Evolutionary conservation across 208 protist species (phyloP).

Genomic region (Acanthamoeba triangularis): DNA sequence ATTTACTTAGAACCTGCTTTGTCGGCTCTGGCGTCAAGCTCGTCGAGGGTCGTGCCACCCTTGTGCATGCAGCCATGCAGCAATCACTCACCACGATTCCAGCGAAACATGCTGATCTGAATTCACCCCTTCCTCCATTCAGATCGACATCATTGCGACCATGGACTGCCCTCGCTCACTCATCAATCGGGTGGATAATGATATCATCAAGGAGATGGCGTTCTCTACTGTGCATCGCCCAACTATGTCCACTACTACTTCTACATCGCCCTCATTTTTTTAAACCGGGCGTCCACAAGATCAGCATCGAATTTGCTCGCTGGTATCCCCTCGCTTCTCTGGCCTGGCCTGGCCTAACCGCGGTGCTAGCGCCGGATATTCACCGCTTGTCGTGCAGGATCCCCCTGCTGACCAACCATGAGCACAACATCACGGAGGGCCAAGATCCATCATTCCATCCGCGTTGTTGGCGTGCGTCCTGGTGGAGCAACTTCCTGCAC

Average conservation of each 20-base stretch:
- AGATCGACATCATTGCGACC: background rate
- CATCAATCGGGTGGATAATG: conserved; percentile 31
- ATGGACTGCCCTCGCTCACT: conserved; percentile 67
- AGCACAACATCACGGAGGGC: conserved; percentile 68
- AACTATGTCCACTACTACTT: background rate
- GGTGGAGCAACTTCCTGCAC: conserved; percentile 52
- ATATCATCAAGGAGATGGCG: conserved; percentile 7
- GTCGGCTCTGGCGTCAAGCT: conserved; percentile 36
- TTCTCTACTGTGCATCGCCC: background rate
- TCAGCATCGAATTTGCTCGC: conserved; percentile 68
- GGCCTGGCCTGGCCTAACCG: background rate
- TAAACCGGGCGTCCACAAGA: background rate
- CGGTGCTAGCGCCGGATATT: background rate
- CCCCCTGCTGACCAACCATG: conserved; percentile 62
- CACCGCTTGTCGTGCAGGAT: background rate
- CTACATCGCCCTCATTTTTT: background rate
- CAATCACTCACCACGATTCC: no score
- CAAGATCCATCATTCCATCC: conserved; percentile 20
- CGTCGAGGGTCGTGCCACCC: conserved; percentile 84
- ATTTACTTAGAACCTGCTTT: conserved; percentile 3
- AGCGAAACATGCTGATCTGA: no score
- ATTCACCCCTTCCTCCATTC: background rate
- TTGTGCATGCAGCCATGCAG: no score
- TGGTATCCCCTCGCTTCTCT: background rate
- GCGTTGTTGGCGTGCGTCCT: background rate